These are phyloP conservation scores for Pharnaceum exiguum DNA, from an alignment of 148 eudicot species.

Conservation along the genomic window DNA sequence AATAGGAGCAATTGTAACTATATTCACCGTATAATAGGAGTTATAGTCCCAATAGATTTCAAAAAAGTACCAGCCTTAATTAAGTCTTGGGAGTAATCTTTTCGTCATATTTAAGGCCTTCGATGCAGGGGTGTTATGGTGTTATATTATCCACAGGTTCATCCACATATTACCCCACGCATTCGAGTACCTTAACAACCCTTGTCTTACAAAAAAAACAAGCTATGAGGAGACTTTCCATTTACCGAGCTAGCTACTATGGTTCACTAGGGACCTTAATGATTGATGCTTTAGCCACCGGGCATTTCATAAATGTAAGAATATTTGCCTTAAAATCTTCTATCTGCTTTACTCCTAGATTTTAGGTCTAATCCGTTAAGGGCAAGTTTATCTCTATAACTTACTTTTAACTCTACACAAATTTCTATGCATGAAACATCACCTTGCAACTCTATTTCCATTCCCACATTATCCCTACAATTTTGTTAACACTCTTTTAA, in stretches of 20 bases:
- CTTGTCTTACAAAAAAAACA: conserved; percentile 21
- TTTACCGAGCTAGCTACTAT: conserved; percentile 28
- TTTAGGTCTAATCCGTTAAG: conserved; percentile 1
- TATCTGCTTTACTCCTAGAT: too few species aligned
- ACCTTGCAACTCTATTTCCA: too few species aligned
- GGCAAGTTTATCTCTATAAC: conserved; percentile 5
- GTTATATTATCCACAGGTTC: conserved; percentile 38
- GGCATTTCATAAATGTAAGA: conserved; percentile 18
- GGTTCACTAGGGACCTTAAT: conserved; percentile 29
- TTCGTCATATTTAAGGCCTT: conserved; percentile 36
- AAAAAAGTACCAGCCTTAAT: conserved; percentile 17
- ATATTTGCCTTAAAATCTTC: neutral
- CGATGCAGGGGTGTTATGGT: conserved; percentile 41
- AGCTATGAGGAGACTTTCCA: conserved; percentile 29
- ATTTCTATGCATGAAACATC: too few species aligned
- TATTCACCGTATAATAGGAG: conserved; percentile 22
- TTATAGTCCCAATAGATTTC: conserved; percentile 25
- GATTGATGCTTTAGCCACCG: conserved; percentile 34
- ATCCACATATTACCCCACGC: conserved; percentile 37
- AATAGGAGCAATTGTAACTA: conserved; percentile 19
- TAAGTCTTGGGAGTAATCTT: conserved; percentile 16
- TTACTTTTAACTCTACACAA: too few species aligned
- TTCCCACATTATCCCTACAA: too few species aligned
- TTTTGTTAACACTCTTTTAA: too few species aligned
- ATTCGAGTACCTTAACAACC: conserved; percentile 20